Evolutionary conservation across 78 protist genomes (phyloP), one percentile per base, ranked within the genome.

Genomic region (Dictyostelium intermedium): DNA sequence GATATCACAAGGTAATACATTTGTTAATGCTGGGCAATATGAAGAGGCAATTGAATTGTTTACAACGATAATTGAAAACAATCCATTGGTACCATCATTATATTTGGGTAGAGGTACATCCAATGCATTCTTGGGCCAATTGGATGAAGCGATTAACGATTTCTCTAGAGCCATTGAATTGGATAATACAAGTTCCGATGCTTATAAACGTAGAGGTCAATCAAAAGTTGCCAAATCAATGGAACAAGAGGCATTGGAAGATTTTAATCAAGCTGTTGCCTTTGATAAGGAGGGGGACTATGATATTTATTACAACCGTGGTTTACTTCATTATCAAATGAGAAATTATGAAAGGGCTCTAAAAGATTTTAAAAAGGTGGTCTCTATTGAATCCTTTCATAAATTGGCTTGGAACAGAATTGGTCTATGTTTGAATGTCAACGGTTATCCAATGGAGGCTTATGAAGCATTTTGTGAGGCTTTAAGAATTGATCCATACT

Each of bases 71-170:
- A 91, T 95, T 35, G 60, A 43, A 13, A 45, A n/a, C 32, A 91
- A 95, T n/a, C 86, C 94, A 3, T 34, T 80, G 47, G 56, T 95
- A 13, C 95, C 84, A 16, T 85, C 92, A 5, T 83, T 94, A 8
- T 95, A 83, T 66, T 25, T 95, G 14, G 97, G 97, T 20, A 50
- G 97, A 72, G 97, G 97, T 25, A 95, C 97, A 11, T 84, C 95
- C 20, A 25, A 39, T 45, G 97, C 97, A 35, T 39, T 95, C 13
- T 2, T 72, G 0, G 97, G 97, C 1, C 25, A 87, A n/a, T 45
- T 79, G 16, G 76, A 82, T 35, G 82, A 72, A 2, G 96, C 96
- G 1, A 56, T 85, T 14, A 13, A 45, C 20, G 97, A 95, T 74
- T 95, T 91, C 53, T 25, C 78, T 0, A 70, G 56, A 39, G 95